Evolutionary conservation across 768 basidiomycete species (phyloP), one percentile per base, ranked within the genome.

Genomic region (Lanmaoa pseudosensibilis): DNA sequence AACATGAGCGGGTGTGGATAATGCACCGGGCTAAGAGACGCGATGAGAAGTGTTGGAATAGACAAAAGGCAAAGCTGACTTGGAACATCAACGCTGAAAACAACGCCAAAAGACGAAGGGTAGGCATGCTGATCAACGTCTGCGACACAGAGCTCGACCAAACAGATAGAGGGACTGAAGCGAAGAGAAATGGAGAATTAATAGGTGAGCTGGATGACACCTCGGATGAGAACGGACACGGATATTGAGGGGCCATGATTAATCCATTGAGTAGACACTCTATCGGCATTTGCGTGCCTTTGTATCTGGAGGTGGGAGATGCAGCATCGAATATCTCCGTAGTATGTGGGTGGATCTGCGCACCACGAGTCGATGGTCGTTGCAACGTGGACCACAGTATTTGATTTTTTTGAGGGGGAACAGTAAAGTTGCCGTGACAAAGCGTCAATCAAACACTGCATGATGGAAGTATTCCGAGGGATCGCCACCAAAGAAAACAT

Each of bases 241-340:
- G 88, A 82, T 13, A 44, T 55, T 45, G 25, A 52, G 37, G 7
- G 48, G 55, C 15, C 19, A 11, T 3, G 50, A 18, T n/a, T 2
- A 37, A 33, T 36, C n/a, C 21, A 25, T 45, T 2, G 15, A 2
- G 49, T 11, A 37, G 25, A 25, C 2, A 25, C 25, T 5, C 25
- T 21, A 21, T 41, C 54, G 59, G 59, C 36, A 46, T 40, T 60
- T 59, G n/a, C 8, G 37, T 38, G 50, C 47, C 38, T 10, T 32
- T 19, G 34, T 11, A 18, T 34, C 27, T 2, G 23, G 39, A 33
- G 46, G 7, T 5, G 11, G 15, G 18, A 27, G 11, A 50, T 15
- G 30, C 25, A 10, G 11, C 5, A 30, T 19, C 32, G 23, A 50
- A n/a, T 15, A 7, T 3, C 16, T 21, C 36, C 25, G 18, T 38